Conservation (phyloP, 2,329 filamentous ascomycete species). For the Colletotrichum sp. region DNA sequence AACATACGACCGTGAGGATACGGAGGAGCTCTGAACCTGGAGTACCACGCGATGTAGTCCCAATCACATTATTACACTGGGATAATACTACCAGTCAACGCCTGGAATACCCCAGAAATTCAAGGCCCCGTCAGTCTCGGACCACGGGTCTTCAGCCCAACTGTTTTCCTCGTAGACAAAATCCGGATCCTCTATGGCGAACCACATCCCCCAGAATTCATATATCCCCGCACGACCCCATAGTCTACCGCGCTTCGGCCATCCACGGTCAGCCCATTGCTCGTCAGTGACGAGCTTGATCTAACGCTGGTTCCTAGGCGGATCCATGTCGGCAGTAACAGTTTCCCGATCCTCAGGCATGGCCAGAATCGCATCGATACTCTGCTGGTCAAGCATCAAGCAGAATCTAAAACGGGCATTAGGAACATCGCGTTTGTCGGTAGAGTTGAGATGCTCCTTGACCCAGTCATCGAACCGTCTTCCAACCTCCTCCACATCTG, state of each 20-base stretch:
- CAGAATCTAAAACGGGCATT: slow-evolving; percentile 24
- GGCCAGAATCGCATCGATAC: slow-evolving; percentile 25
- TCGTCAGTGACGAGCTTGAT: slow-evolving; percentile 19
- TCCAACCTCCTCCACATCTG: slow-evolving; percentile 18
- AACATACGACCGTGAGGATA: neutral
- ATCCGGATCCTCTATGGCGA: slow-evolving; percentile 15
- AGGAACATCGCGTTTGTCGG: neutral
- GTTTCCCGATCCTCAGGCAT: slow-evolving; percentile 22
- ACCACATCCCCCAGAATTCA: slow-evolving; percentile 20
- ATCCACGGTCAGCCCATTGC: slow-evolving; percentile 5
- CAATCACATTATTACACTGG: neutral
- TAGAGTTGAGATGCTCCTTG: neutral
- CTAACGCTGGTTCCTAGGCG: slow-evolving; percentile 1
- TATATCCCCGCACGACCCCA: slow-evolving; percentile 21
- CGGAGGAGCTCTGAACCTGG: neutral
- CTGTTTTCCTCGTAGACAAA: slow-evolving; percentile 18
- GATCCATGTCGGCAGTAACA: neutral
- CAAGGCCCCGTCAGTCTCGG: slow-evolving; percentile 11
- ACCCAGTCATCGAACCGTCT: slow-evolving; percentile 23
- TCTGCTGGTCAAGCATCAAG: slow-evolving; percentile 26
- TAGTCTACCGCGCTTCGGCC: slow-evolving; percentile 5
- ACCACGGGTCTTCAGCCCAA: slow-evolving; percentile 10
- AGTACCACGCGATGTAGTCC: neutral
- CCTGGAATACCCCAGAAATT: slow-evolving; percentile 21
- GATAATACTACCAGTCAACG: neutral